phyloP scores from a whole-genome alignment of 306 rosid genomes.

The Citrullus mucosospermus region DNA sequence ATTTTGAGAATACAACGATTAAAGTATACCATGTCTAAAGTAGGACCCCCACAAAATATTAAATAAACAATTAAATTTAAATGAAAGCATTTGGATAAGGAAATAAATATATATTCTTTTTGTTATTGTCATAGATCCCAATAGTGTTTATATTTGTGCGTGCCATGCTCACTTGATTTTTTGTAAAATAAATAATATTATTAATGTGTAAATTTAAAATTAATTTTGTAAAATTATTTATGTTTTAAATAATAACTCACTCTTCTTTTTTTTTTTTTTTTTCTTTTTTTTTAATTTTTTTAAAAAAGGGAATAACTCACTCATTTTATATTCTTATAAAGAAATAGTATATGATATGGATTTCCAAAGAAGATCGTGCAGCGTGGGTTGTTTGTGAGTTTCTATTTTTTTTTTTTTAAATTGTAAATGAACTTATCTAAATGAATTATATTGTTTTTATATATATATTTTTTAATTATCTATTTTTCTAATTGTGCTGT shows the following conservation, averaged over 20 bases:
- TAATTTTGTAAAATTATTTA: background rate
- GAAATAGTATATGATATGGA: too few species aligned
- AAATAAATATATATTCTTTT: background rate
- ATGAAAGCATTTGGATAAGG: background rate
- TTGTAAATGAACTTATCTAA: too few species aligned
- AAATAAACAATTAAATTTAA: background rate
- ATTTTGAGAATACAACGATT: background rate
- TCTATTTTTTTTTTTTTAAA: too few species aligned
- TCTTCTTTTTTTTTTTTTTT: too few species aligned
- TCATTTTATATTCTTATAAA: background rate
- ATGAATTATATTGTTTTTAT: too few species aligned
- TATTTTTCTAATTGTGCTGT: too few species aligned
- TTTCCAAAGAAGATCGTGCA: too few species aligned
- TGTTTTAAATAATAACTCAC: background rate
- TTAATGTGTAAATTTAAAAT: background rate
- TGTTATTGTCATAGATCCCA: background rate
- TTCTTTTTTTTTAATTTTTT: too few species aligned
- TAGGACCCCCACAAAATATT: background rate
- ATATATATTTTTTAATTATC: too few species aligned
- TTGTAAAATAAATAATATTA: background rate
- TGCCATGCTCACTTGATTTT: background rate
- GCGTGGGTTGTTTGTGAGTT: too few species aligned
- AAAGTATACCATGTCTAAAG: background rate
- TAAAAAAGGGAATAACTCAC: background rate
- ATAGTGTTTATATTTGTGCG: background rate